Percentiles rank a stretch among this genome's conserved stretches.
Conservation (phyloP, 139 green algal species). For the Micractinium conductrix region DNA sequence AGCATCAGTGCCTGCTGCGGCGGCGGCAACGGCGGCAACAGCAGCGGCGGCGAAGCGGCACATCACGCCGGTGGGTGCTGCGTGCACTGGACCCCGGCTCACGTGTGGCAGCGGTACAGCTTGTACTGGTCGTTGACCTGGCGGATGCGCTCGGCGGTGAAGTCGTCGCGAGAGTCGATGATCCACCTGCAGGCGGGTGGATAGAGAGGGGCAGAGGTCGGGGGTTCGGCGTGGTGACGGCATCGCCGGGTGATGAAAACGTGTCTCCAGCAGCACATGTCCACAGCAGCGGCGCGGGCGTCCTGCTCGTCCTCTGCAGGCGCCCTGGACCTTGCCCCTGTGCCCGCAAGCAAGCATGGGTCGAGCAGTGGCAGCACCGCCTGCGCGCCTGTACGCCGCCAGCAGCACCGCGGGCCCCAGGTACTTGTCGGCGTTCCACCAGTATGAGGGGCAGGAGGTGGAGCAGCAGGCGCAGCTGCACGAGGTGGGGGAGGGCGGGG, state of each 20-base stretch:
- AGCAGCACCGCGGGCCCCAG: constrained; percentile 96
- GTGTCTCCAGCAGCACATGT: not conserved
- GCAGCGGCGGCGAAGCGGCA: too few species aligned
- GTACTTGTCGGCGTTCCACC: constrained; percentile 99
- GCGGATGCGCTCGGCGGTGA: constrained; percentile 88
- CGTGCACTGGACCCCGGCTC: too few species aligned
- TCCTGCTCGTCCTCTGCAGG: not conserved
- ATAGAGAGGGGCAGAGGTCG: not conserved
- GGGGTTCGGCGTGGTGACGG: too few species aligned
- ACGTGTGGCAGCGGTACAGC: constrained; percentile 36
- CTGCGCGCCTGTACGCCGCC: constrained; percentile 86
- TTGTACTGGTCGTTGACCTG: constrained; percentile 96
- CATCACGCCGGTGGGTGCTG: too few species aligned
- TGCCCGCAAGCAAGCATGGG: too few species aligned
- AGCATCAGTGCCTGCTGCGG: too few species aligned
- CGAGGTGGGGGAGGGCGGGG: not conserved
- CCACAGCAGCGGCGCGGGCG: not conserved
- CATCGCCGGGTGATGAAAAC: not conserved
- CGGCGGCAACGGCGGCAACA: too few species aligned
- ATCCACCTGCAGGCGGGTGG: constrained; percentile 76
- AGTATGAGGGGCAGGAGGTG: constrained; percentile 96
- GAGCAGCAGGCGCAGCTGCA: constrained; percentile 95
- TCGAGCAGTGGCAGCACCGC: not conserved
- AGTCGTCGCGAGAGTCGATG: constrained; percentile 91
- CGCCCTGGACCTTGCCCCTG: not conserved